phyloP scores from a whole-genome alignment of 768 basidiomycete species.

The Suillus variegatus region DNA sequence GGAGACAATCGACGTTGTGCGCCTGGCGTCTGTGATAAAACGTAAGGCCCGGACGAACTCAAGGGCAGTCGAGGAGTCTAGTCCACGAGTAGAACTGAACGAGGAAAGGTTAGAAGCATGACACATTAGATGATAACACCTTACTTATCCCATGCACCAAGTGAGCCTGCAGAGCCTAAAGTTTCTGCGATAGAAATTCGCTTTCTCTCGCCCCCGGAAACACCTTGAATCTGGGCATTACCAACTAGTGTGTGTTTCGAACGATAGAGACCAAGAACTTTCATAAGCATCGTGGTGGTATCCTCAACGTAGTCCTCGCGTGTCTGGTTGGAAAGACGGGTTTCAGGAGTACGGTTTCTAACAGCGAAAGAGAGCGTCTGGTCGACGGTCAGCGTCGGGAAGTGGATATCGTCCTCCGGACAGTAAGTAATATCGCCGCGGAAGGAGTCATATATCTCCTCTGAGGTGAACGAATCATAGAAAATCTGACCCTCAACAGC shows the following conservation, averaged over 20 bases:
- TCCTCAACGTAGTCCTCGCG: slow-evolving; percentile 32
- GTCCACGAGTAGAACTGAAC: slow-evolving; percentile 68
- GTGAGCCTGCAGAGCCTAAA: slow-evolving; percentile 47
- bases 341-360: slow-evolving; percentile 64
- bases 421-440: slow-evolving; percentile 82
- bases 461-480: slow-evolving; percentile 74
- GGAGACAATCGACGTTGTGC: slow-evolving; percentile 67
- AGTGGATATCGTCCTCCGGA: slow-evolving; percentile 85
- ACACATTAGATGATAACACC: not conserved
- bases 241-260: slow-evolving; percentile 76
- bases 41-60: slow-evolving; percentile 77
- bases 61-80: slow-evolving; percentile 70
- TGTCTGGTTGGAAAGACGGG: slow-evolving; percentile 43
- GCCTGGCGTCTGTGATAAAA: slow-evolving; percentile 58
- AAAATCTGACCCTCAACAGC: slow-evolving; percentile 66
- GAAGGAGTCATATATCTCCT: slow-evolving; percentile 61
- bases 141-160: slow-evolving; percentile 2
- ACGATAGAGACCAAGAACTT: slow-evolving; percentile 77
- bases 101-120: slow-evolving; percentile 40
- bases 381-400: slow-evolving; percentile 79
- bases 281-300: slow-evolving; percentile 49
- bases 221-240: slow-evolving; percentile 76
- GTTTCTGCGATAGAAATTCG: slow-evolving; percentile 81
- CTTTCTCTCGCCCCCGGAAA: slow-evolving; percentile 80
- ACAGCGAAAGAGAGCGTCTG: slow-evolving; percentile 75